Evolutionary conservation across 345 rosid species (phyloP), one percentile per base, ranked within the genome.

Genomic region (Brassica juncea): DNA sequence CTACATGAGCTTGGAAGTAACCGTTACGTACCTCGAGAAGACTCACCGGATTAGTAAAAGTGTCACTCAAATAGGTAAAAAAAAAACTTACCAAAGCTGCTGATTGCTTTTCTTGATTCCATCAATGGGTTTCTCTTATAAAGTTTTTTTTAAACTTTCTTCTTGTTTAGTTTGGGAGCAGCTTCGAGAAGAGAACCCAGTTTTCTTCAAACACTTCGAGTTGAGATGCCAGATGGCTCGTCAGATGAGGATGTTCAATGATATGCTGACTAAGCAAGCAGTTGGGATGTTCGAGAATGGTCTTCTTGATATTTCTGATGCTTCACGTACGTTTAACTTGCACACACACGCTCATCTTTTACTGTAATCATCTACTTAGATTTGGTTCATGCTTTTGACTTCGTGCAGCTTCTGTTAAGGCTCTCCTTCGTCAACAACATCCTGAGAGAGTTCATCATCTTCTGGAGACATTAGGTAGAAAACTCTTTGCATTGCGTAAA

Each of bases 141-240:
- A 4, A 47, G 55, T 1, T 47, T 14, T 4, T 47, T 47, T 47
- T 14, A 47, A n/a, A n/a, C 19, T 19, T 49, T 49, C 6, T 47
- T 4, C 1, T 1, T 4, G 52, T 47, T 44, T 64, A 77, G 81
- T 70, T 70, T 77, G 81, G 81, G 75, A 77, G 42, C 9, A 15
- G n/a, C 76, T 77, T 71, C 23, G 57, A 16, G 14, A 6, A 71
- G 25, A 34, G 57, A 70, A 8, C n/a, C 71, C 19, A 34, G 47
- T n/a, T 70, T n/a, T 70, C 27, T 77, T 70, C 81, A 35, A 1
- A 3, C 0, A 7, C 0, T 77, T 63, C 58, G 0, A 52, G 34
- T 10, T 64, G 1, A 4, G 8, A 16, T 6, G 55, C 25, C 19
- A 16, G 7, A 6, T 1, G 42, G 27, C 1, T 12, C 1, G 0